phyloP scores from a whole-genome alignment of 164 flowering plant species.

The Kalanchoe fedtschenkoi region DNA sequence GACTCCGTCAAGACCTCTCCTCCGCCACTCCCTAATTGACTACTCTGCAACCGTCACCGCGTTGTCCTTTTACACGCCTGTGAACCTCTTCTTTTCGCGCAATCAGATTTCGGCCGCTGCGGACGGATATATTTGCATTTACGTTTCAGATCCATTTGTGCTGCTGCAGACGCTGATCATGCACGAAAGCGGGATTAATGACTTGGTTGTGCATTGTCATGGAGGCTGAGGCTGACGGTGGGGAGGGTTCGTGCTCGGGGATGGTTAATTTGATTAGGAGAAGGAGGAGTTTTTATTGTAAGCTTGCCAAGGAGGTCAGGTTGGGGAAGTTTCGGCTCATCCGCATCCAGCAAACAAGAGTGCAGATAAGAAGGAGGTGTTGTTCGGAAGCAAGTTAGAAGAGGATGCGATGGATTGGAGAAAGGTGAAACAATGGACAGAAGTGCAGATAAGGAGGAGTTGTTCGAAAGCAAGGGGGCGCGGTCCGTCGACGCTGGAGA shows the following conservation, averaged over 20 bases:
- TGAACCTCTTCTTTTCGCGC: slow-evolving; percentile 53
- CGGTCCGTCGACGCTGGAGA: no score
- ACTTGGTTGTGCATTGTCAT: slow-evolving; percentile 62
- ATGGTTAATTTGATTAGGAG: slow-evolving; percentile 85
- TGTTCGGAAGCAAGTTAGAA: no score
- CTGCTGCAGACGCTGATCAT: slow-evolving; percentile 42
- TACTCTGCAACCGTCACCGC: slow-evolving; percentile 56
- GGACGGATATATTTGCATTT: slow-evolving; percentile 65
- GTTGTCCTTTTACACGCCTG: slow-evolving; percentile 56
- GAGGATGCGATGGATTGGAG: no score
- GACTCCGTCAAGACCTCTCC: slow-evolving; percentile 60
- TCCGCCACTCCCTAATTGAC: slow-evolving; percentile 39
- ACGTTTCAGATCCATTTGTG: slow-evolving; percentile 75
- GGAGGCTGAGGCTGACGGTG: slow-evolving; percentile 61
- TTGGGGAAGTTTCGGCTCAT: slow-evolving; percentile 36
- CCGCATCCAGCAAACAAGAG: no score
- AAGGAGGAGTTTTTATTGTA: slow-evolving; percentile 63
- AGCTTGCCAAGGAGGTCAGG: slow-evolving; percentile 54
- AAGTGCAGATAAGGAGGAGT: no score
- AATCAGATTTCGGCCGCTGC: slow-evolving; percentile 61
- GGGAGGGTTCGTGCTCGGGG: slow-evolving; percentile 61
- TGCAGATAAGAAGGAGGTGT: no score
- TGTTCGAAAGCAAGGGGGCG: no score
- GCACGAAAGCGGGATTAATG: slow-evolving; percentile 53
- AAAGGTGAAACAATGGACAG: no score